These are phyloP conservation scores for Chalciporus sp. DNA, from an alignment of 1,284 basidiomycete species.

Conservation along the genomic window DNA sequence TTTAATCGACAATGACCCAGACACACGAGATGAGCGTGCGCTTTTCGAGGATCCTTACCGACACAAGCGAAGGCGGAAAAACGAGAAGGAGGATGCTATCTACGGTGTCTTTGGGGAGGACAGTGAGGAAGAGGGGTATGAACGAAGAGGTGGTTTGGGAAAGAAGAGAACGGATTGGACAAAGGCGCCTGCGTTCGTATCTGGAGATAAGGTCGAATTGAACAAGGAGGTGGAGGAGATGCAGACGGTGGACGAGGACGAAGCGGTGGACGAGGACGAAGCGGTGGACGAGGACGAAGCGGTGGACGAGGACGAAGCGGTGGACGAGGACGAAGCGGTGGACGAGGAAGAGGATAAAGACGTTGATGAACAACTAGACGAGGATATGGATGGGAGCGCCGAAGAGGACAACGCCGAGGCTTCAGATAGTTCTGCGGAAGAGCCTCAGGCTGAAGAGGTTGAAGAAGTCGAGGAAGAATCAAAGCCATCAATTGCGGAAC, in stretches of 20 bases:
- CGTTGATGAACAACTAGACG: constrained; percentile 46
- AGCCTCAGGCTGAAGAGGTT: constrained; percentile 42
- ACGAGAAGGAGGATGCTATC: constrained; percentile 74
- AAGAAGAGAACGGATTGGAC: constrained; percentile 62
- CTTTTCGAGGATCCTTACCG: constrained; percentile 83
- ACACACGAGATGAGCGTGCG: constrained; percentile 74
- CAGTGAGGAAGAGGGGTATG: constrained; percentile 61
- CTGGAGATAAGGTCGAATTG: constrained; percentile 54
- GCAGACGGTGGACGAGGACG: constrained; percentile 36
- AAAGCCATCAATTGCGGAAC: constrained; percentile 28
- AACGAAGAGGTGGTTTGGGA: constrained; percentile 23
- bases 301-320: constrained; percentile 20
- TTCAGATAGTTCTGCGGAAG: constrained; percentile 40
- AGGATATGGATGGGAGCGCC: constrained; percentile 1
- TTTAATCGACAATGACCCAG: constrained; percentile 62
- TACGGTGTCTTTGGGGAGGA: constrained; percentile 86
- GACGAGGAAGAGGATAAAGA: constrained; percentile 44
- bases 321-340: constrained; percentile 37
- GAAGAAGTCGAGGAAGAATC: constrained; percentile 55
- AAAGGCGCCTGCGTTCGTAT: constrained; percentile 80
- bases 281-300: constrained; percentile 41
- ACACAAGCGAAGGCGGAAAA: constrained; percentile 63
- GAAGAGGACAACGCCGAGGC: constrained; percentile 35
- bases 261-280: constrained; percentile 37
- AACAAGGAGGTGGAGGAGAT: constrained; percentile 41